Conservation (phyloP, 2,329 filamentous ascomycete genomes). For the Colletotrichum graminicola region DNA sequence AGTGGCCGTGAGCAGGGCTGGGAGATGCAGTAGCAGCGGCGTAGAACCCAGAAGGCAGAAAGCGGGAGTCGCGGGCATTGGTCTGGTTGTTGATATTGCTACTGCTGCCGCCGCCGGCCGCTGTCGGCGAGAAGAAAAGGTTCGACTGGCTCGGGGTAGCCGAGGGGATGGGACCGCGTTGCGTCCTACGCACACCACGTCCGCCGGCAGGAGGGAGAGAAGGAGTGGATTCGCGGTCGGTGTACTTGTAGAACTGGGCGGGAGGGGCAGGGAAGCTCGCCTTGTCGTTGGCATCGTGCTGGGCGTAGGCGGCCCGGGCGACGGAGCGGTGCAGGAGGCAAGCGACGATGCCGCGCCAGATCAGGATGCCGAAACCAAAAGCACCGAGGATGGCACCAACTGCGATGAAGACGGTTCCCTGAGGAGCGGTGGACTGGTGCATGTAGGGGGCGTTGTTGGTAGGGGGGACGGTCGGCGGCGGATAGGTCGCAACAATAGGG, state of each 20-base stretch:
- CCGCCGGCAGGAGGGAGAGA: conserved; percentile 62
- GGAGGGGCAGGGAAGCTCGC: conserved; percentile 70
- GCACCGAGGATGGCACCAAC: conserved; percentile 91
- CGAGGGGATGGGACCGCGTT: conserved; percentile 65
- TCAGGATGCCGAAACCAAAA: conserved; percentile 82
- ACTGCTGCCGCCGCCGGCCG: conserved; percentile 71
- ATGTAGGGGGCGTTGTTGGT: conserved; percentile 91
- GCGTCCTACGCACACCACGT: conserved; percentile 65
- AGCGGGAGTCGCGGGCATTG: conserved; percentile 74
- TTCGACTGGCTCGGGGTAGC: conserved; percentile 74
- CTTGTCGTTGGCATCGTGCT: conserved; percentile 78
- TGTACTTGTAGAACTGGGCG: conserved; percentile 74
- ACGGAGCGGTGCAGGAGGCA: conserved; percentile 94
- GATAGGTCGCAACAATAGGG: conserved; percentile 67
- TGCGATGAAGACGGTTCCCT: conserved; percentile 96
- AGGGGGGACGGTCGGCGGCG: conserved; percentile 82
- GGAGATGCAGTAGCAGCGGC: conserved; percentile 72
- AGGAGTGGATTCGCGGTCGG: conserved; percentile 68
- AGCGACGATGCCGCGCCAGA: conserved; percentile 89
- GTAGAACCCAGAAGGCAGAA: conserved; percentile 93
- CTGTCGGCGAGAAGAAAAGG: conserved; percentile 96
- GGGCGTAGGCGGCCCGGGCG: conserved; percentile 82
- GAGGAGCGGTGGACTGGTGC: conserved; percentile 85
- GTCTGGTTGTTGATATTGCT: conserved; percentile 61
- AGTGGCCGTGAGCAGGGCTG: conserved; percentile 60